Evolutionary conservation across 495 filamentous ascomycete species (phyloP).

Genomic region (Daldinia decipiens): DNA sequence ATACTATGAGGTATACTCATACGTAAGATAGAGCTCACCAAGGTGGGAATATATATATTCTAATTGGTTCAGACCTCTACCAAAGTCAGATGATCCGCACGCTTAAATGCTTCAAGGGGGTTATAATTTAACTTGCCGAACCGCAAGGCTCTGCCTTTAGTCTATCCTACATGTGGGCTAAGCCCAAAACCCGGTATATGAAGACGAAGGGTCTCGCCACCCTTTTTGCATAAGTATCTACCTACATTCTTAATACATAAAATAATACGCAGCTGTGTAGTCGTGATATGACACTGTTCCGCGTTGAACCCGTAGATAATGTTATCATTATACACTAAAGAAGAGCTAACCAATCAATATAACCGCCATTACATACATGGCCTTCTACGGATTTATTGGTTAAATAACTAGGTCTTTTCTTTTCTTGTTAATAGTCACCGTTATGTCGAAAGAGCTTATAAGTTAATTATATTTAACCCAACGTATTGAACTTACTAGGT

Average conservation of each 20-base stretch:
- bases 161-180: not conserved
- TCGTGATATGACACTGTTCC: not conserved
- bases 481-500: not conserved
- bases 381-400: too few relatives aligned
- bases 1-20: not conserved
- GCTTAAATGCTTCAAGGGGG: not conserved
- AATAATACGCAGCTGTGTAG: not conserved
- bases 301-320: not conserved
- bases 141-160: not conserved
- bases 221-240: not conserved
- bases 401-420: too few relatives aligned
- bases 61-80: not conserved
- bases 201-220: not conserved
- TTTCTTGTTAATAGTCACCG: too few relatives aligned
- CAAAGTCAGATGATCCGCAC: not conserved
- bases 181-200: not conserved
- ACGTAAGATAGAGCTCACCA: not conserved
- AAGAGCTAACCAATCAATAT: not conserved
- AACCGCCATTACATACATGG: too few relatives aligned
- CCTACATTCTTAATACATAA: too few relatives aligned
- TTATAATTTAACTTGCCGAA: too few relatives aligned
- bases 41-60: not conserved
- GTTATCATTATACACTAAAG: not conserved
- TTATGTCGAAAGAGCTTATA: too few relatives aligned
- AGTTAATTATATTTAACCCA: too few relatives aligned